Conservation (phyloP, 768 basidiomycete genomes). For the Lactifluus pinguis region DNA sequence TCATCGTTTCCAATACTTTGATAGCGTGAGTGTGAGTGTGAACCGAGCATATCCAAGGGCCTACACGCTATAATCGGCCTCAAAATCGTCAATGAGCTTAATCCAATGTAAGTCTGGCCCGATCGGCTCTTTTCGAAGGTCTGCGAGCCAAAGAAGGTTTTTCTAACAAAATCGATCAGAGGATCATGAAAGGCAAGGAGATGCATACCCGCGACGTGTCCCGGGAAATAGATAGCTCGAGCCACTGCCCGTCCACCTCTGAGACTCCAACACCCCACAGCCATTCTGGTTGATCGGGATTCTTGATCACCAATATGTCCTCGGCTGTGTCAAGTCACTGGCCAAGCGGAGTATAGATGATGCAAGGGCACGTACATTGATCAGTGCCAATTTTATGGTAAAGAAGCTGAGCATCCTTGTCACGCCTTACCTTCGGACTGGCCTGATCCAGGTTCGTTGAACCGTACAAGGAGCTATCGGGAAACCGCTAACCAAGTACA, state of each 20-base stretch:
- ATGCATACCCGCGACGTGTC: constrained; percentile 52
- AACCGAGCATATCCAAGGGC: constrained; percentile 20
- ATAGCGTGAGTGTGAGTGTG: neutral
- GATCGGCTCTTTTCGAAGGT: constrained; percentile 50
- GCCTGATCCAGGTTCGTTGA: constrained; percentile 39
- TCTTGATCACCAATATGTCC: constrained; percentile 58
- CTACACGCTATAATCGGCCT: constrained; percentile 56
- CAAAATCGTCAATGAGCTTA: constrained; percentile 61
- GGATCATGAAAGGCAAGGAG: neutral
- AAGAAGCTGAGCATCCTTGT: constrained; percentile 63
- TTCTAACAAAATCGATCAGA: constrained; percentile 33
- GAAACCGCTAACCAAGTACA: constrained; percentile 40
- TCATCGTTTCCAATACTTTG: constrained; percentile 57
- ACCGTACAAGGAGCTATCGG: constrained; percentile 40
- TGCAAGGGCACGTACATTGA: constrained; percentile 42
- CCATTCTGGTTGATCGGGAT: constrained; percentile 55
- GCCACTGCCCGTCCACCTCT: constrained; percentile 55
- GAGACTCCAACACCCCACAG: constrained; percentile 50
- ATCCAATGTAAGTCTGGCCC: constrained; percentile 61
- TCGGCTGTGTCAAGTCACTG: constrained; percentile 35
- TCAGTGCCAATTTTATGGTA: constrained; percentile 67
- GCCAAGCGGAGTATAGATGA: neutral
- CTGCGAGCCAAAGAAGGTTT: constrained; percentile 67
- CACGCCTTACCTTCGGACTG: constrained; percentile 50
- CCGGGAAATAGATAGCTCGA: constrained; percentile 42